These are phyloP conservation scores for Arachis hypogaea DNA, from an alignment of 306 rosid genomes.

Conservation along the genomic window DNA sequence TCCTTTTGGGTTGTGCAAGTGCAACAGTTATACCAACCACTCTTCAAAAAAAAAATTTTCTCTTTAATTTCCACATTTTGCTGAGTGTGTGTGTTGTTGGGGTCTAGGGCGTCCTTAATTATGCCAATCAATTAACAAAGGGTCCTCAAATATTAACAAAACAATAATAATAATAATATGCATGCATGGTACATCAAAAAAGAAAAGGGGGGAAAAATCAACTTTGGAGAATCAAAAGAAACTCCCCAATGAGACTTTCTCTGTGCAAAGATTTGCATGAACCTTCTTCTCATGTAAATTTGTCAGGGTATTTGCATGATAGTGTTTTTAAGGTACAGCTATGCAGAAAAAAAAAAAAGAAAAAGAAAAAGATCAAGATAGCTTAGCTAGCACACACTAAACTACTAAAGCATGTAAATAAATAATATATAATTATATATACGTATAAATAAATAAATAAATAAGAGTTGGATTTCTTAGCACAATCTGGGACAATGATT, in stretches of 20 bases:
- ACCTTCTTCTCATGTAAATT: conserved; percentile 45
- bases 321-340: conserved; percentile 34
- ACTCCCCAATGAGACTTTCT: conserved; percentile 34
- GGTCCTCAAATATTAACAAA: conserved; percentile 14
- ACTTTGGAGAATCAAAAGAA: conserved; percentile 31
- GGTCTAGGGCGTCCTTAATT: conserved; percentile 45
- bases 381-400: conserved; percentile 46
- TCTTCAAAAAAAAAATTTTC: conserved; percentile 7
- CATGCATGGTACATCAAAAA: conserved; percentile 21
- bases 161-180: neutral
- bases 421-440: neutral
- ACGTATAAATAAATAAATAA: conserved; percentile 8
- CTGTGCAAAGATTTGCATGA: conserved; percentile 41
- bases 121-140: conserved; percentile 38
- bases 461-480: neutral
- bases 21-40: neutral
- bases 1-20: conserved; percentile 21
- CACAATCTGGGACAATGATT: conserved; percentile 44
- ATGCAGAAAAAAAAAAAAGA: neutral
- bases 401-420: neutral
- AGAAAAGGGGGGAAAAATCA: conserved; percentile 18
- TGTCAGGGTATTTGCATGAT: conserved; percentile 19
- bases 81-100: conserved; percentile 21
- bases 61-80: neutral
- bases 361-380: conserved; percentile 1